Conservation (phyloP, 208 protist species). For the Leishmania martiniquensis region DNA sequence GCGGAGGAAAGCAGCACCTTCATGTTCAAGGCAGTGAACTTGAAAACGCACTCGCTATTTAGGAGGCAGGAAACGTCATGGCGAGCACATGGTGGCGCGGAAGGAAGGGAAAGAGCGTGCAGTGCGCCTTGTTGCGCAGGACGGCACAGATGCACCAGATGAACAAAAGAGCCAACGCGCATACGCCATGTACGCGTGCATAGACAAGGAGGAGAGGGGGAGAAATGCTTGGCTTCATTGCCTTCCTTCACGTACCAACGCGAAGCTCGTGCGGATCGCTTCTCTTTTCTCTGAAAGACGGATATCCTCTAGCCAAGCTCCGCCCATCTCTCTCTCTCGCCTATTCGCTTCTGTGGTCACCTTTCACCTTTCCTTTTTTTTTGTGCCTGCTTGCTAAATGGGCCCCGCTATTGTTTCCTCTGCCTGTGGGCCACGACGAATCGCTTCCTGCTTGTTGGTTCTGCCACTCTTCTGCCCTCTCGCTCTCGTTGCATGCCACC, state of each 20-base stretch:
- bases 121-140: not conserved
- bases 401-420: not conserved
- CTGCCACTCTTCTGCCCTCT: not conserved
- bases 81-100: not conserved
- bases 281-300: not conserved
- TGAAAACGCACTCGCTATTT: not conserved
- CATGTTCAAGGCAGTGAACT: not conserved
- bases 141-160: not conserved
- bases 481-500: not conserved
- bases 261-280: not conserved
- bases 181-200: not conserved
- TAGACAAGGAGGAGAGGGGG: not conserved
- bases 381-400: not conserved
- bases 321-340: not conserved
- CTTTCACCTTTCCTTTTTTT: not conserved
- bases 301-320: not conserved
- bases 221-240: not conserved
- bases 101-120: not conserved
- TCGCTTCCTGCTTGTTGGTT: not conserved
- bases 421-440: not conserved
- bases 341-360: not conserved
- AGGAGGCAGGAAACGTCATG: not conserved
- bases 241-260: not conserved
- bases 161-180: not conserved
- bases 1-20: not conserved